These are phyloP conservation scores for Neurospora crassa DNA, from an alignment of 2,329 filamentous ascomycete genomes.

Conservation along the genomic window DNA sequence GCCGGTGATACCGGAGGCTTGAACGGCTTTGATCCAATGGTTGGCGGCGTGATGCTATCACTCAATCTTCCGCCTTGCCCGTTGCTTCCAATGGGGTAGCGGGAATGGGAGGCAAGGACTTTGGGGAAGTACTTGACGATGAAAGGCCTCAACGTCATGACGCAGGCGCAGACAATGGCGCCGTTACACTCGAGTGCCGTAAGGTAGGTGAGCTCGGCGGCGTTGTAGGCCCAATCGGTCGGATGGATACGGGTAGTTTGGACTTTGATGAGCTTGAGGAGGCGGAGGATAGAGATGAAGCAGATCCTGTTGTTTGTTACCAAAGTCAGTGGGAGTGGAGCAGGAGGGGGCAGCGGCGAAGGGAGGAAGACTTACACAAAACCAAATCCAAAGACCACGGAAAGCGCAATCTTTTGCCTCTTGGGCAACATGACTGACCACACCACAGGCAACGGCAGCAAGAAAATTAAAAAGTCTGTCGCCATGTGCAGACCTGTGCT, in stretches of 20 bases:
- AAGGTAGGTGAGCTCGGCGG: slow-evolving; percentile 21
- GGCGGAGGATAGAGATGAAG: slow-evolving; percentile 23
- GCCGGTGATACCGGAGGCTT: slow-evolving; percentile 1
- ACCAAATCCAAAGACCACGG: slow-evolving; percentile 10
- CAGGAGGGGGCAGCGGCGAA: no score
- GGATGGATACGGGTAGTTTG: slow-evolving; percentile 8
- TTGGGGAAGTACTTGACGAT: slow-evolving; percentile 20
- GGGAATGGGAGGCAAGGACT: slow-evolving; percentile 4
- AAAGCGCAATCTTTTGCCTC: slow-evolving; percentile 12
- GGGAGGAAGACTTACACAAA: slow-evolving; percentile 7
- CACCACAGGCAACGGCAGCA: slow-evolving; percentile 27
- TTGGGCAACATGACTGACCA: slow-evolving; percentile 9
- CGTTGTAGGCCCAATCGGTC: slow-evolving; percentile 20
- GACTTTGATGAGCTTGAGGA: slow-evolving; percentile 17
- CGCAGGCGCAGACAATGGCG: slow-evolving; percentile 26
- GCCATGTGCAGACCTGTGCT: slow-evolving; percentile 16
- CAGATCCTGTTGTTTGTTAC: slow-evolving; percentile 20
- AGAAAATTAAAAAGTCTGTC: slow-evolving; percentile 29
- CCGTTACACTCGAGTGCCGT: slow-evolving; percentile 26
- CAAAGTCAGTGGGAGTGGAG: no score
- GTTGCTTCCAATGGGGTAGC: not conserved
- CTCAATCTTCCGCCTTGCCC: not conserved
- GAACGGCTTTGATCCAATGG: slow-evolving; percentile 6
- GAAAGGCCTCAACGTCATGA: slow-evolving; percentile 27
- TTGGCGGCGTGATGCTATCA: slow-evolving; percentile 3